These are phyloP conservation scores for Zygosaccharomyces sapae DNA, from an alignment of 1,139 yeast genomes.

Conservation along the genomic window DNA sequence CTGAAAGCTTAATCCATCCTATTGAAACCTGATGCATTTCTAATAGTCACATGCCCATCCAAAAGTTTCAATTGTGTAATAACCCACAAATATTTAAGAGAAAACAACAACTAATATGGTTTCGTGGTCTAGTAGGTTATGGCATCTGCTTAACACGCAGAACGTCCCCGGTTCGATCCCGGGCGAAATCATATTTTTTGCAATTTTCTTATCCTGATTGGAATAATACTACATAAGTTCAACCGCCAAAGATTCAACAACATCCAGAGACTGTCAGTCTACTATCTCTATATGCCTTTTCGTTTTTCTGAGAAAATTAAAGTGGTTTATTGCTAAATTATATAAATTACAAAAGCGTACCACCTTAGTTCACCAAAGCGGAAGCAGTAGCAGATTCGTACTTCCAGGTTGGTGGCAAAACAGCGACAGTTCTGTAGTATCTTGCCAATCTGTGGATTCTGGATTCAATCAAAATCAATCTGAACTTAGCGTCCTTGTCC, in stretches of 20 bases:
- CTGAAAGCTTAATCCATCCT: no score
- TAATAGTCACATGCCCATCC: no score
- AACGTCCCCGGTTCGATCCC: slow-evolving; percentile 99
- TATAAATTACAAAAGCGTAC: slow-evolving; percentile 9
- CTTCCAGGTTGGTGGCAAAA: slow-evolving; percentile 99
- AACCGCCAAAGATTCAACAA: neutral
- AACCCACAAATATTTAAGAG: no score
- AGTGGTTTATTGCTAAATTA: slow-evolving; percentile 7
- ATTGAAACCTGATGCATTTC: no score
- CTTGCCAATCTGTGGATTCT: slow-evolving; percentile 99
- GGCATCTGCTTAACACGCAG: slow-evolving; percentile 99
- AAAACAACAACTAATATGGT: slow-evolving; percentile 35
- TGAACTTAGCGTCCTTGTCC: slow-evolving; percentile 99
- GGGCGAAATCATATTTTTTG: slow-evolving; percentile 75
- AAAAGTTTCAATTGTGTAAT: no score
- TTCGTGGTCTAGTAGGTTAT: slow-evolving; percentile 98
- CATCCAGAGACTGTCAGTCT: neutral
- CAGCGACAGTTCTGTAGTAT: slow-evolving; percentile 99
- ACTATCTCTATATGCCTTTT: no score
- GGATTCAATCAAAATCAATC: slow-evolving; percentile 99
- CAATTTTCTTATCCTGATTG: no score
- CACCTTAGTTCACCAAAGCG: slow-evolving; percentile 89
- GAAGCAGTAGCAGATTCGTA: slow-evolving; percentile 99
- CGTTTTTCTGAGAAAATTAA: neutral
- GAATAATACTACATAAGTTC: neutral